phyloP scores from a whole-genome alignment of 306 rosid genomes.

The Inga laurina region DNA sequence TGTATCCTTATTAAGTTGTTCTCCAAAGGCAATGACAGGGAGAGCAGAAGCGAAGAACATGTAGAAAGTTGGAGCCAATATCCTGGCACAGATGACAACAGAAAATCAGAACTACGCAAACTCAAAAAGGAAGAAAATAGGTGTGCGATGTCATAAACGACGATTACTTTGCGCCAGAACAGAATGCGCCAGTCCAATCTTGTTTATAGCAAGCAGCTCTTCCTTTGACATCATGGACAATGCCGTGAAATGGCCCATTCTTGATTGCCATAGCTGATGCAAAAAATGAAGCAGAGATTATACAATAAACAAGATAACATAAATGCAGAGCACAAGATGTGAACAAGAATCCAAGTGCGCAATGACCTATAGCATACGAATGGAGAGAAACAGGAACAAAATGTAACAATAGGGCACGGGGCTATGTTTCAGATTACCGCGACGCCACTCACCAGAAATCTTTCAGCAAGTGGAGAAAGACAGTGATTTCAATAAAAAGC shows the following conservation, averaged over 20 bases:
- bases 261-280: slow-evolving; percentile 46
- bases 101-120: slow-evolving; percentile 12
- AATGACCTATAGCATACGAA: background rate
- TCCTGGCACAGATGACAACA: slow-evolving; percentile 42
- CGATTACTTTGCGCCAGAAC: slow-evolving; percentile 64
- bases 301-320: background rate
- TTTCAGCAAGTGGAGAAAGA: background rate
- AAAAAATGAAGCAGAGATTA: slow-evolving; percentile 10
- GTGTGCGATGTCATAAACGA: background rate
- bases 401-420: background rate
- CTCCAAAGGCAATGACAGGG: slow-evolving; percentile 90
- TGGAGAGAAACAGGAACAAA: background rate
- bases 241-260: slow-evolving; percentile 59
- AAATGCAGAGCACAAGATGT: background rate
- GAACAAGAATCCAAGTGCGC: background rate
- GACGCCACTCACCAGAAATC: background rate
- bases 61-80: slow-evolving; percentile 88
- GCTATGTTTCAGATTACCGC: background rate
- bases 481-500: background rate
- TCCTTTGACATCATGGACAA: slow-evolving; percentile 68
- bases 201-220: slow-evolving; percentile 73
- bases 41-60: slow-evolving; percentile 93
- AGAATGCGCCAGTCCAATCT: slow-evolving; percentile 63
- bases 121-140: background rate
- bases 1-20: slow-evolving; percentile 78